Percentiles rank a stretch among this genome's conserved stretches.
Conservation (phyloP, 208 protist genomes). For the Trypanosoma scelopori region DNA sequence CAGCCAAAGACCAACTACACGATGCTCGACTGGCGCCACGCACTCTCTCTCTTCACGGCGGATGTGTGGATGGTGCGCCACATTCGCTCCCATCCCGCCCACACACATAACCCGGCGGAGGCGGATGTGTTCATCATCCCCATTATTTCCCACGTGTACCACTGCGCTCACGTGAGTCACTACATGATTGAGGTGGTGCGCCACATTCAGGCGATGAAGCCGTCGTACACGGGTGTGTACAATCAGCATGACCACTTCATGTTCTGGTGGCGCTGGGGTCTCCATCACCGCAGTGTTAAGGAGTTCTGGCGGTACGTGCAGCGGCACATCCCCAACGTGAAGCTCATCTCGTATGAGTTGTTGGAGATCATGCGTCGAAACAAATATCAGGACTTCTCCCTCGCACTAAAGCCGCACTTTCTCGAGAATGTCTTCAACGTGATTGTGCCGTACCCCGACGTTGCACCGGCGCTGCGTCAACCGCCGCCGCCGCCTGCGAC, state of each 20-base stretch:
- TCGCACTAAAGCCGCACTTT: slow-evolving; percentile 29
- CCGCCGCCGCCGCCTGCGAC: too few relatives aligned
- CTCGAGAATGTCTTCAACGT: slow-evolving; percentile 13
- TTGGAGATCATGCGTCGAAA: slow-evolving; percentile 30
- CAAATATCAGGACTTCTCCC: slow-evolving; percentile 31
- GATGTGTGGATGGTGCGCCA: slow-evolving; percentile 26
- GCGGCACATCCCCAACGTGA: slow-evolving; percentile 18
- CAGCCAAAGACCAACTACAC: slow-evolving; percentile 31
- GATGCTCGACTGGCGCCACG: slow-evolving; percentile 34
- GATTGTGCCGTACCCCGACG: slow-evolving; percentile 31
- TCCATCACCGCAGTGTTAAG: slow-evolving; percentile 19
- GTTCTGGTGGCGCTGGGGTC: slow-evolving; percentile 36
- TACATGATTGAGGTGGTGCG: slow-evolving; percentile 24
- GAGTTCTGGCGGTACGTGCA: slow-evolving; percentile 18
- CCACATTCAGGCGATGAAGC: slow-evolving; percentile 2
- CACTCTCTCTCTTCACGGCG: slow-evolving; percentile 27
- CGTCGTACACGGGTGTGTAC: slow-evolving; percentile 4
- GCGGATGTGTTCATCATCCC: slow-evolving; percentile 35
- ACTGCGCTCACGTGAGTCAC: slow-evolving; percentile 27
- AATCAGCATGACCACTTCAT: slow-evolving; percentile 30
- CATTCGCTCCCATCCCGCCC: slow-evolving; percentile 20
- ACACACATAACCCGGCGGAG: slow-evolving; percentile 14
- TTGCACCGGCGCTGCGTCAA: slow-evolving; percentile 14
- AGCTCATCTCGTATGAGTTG: slow-evolving; percentile 31
- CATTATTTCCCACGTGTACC: slow-evolving; percentile 29